A percentile compares a stretch with the other conserved stretches of the same genome.
phyloP scores from a whole-genome alignment of 1,139 yeast species.

The Meyerozyma sp. region DNA sequence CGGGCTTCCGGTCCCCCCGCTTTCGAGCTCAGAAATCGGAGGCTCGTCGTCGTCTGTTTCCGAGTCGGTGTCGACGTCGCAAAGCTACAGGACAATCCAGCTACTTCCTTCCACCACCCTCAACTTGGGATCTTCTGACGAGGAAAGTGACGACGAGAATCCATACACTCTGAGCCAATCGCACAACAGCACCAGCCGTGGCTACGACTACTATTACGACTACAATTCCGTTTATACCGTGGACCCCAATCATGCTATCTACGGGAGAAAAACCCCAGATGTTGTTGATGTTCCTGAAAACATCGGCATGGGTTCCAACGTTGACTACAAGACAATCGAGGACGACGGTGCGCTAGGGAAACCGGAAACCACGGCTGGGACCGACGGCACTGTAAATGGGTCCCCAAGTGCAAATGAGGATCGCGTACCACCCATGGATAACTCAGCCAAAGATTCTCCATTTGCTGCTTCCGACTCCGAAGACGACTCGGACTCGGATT shows the following conservation, averaged over 20 bases:
- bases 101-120: slow-evolving; percentile 76
- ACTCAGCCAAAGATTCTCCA: background rate
- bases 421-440: background rate
- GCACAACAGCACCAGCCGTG: slow-evolving; percentile 63
- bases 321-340: slow-evolving; percentile 32
- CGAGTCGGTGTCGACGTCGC: slow-evolving; percentile 18
- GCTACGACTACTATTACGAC: slow-evolving; percentile 81
- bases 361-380: background rate
- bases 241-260: slow-evolving; percentile 46
- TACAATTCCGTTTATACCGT: slow-evolving; percentile 76
- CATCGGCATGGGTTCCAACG: slow-evolving; percentile 36
- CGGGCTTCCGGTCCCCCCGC: slow-evolving; percentile 9
- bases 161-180: slow-evolving; percentile 60
- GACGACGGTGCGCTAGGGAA: slow-evolving; percentile 11
- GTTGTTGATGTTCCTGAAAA: slow-evolving; percentile 45
- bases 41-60: slow-evolving; percentile 12
- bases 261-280: slow-evolving; percentile 28
- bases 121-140: slow-evolving; percentile 74
- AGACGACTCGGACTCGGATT: slow-evolving; percentile 9
- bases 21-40: slow-evolving; percentile 2
- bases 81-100: slow-evolving; percentile 53
- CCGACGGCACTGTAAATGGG: background rate
- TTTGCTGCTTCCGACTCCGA: slow-evolving; percentile 1
- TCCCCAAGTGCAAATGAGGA: background rate
- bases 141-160: slow-evolving; percentile 52